Percentiles rank a stretch among this genome's conserved stretches.
These are phyloP conservation scores for Didymella lethalis DNA, from an alignment of 2,329 filamentous ascomycete species.

Conservation along the genomic window DNA sequence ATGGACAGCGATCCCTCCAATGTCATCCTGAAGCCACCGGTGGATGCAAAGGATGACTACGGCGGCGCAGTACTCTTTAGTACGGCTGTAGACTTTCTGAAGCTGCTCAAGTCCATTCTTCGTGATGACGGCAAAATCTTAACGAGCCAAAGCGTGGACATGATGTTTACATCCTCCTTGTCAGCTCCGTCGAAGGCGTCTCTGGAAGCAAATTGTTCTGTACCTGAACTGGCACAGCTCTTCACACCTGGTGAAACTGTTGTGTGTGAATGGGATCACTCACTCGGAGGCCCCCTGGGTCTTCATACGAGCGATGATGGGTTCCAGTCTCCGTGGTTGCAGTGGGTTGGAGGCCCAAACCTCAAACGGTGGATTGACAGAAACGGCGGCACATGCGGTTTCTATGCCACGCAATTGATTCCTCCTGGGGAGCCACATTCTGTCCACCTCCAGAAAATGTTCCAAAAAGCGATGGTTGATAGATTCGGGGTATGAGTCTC, in stretches of 20 bases:
- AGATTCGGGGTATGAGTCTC: background rate
- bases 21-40: slow-evolving; percentile 4
- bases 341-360: slow-evolving; percentile 37
- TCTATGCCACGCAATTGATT: slow-evolving; percentile 37
- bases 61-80: slow-evolving; percentile 32
- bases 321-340: slow-evolving; percentile 24
- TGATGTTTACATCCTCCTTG: slow-evolving; percentile 27
- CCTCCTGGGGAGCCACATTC: slow-evolving; percentile 35
- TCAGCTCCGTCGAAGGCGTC: slow-evolving; percentile 13
- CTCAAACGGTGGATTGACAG: slow-evolving; percentile 42
- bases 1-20: slow-evolving; percentile 8
- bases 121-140: slow-evolving; percentile 30
- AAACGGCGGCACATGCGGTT: slow-evolving; percentile 32
- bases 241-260: slow-evolving; percentile 29
- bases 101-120: slow-evolving; percentile 30
- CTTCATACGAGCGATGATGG: slow-evolving; percentile 25
- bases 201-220: slow-evolving; percentile 16
- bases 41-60: slow-evolving; percentile 27
- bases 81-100: slow-evolving; percentile 31
- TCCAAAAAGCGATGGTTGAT: slow-evolving; percentile 31
- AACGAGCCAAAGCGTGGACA: slow-evolving; percentile 23
- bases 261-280: slow-evolving; percentile 27
- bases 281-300: slow-evolving; percentile 27
- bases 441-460: slow-evolving; percentile 27
- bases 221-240: slow-evolving; percentile 17